Base-by-base conservation (phyloP, 1,139 yeast genomes). In the Candida tetrigidarum region DNA sequence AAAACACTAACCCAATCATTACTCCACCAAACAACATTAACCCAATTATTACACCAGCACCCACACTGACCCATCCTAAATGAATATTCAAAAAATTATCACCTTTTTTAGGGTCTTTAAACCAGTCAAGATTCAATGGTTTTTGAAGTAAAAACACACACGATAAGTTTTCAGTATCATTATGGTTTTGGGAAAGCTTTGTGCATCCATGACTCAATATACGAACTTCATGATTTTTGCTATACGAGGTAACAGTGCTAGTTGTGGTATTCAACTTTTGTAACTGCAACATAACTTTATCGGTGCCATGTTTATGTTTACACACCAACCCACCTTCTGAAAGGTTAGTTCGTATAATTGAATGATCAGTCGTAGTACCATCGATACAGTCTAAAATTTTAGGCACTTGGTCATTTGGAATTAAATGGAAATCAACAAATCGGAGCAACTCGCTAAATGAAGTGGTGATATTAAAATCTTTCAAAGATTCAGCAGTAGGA, bases 71-170 rank as follows among this genome's bases (percentile, higher is more conserved):
- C 46, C 82, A 74, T 3, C 92, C 91, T 29, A 86, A 64, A 48
- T 78, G 84, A 22, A 86, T 63, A 48, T 79, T 85, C 39, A 81
- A 69, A 42, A 66, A 59, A 41, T 71, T 74, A 30, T 72, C 78
- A 46, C 43, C 45, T 5, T 40, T 47, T 25, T 54, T 54, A 18
- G 60, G 55, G 2, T 59, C 61, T 8, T 74, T 70, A 4, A 88
- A 62, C 97, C 97, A 90, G 12, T 56, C 51, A 30, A 70, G 58
- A 45, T 62, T 70, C 29, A 74, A 55, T 5, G 93, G 92, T 43
- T 83, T 71, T 55, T 91, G 96, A 26, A 90, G 71, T 15, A 86
- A 65, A 47, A 89, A 80, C 2, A 91, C 81, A 48, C 96, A 89
- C 1, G 84, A 68, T 1, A 47, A 38, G 9, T 42, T 39, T 10